Evolutionary conservation across 805 yeast species (phyloP), one percentile per base, ranked within the genome.

Genomic region (Candida insectorum): DNA sequence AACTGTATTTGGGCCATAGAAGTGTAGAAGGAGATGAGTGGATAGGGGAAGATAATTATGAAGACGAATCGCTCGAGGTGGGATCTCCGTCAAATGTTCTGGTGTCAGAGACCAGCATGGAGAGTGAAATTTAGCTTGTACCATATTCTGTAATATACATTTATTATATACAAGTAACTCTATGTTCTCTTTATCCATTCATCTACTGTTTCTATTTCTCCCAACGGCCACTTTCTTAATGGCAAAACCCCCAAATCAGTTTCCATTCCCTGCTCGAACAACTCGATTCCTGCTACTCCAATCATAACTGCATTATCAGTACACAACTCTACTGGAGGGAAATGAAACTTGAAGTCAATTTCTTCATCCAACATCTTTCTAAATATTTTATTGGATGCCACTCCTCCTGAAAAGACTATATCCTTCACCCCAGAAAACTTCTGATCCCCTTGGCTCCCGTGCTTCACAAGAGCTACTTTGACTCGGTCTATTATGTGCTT

Each of bases 271-370:
- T 53, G 45, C 52, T 88, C 96, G 51, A 63, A 82, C 13, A 89
- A 59, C 54, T 91, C 96, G 6, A 91, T 85, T 0, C 97, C 98
- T 0, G 97, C 95, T 79, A 94, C 86, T 1, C 96, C 98, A 33
- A 93, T 93, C 98, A 93, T 93, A 2, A 87, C 76, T 0, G 97
- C 95, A 56, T 93, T 93, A 51, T 93, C 98, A 0, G 97, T 87
- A 52, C 98, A 93, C 39, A 88, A 62, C 2, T 69, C 58, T 2
- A 79, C 63, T 14, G 75, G 78, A 0, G 97, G 96, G 47, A 79
- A 86, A 43, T 75, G 75, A n/a, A 56, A 35, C 2, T 31, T 24
- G 5, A 31, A 18, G 3, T 56, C 33, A n/a, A 77, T 55, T 4
- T 67, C 64, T 1, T 49, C 44, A 30, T 52, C 46, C 5, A 84